Evolutionary conservation across 495 filamentous ascomycete genomes (phyloP), one percentile per base, ranked within the genome.

Genomic region (Penicillium simplicissimum): DNA sequence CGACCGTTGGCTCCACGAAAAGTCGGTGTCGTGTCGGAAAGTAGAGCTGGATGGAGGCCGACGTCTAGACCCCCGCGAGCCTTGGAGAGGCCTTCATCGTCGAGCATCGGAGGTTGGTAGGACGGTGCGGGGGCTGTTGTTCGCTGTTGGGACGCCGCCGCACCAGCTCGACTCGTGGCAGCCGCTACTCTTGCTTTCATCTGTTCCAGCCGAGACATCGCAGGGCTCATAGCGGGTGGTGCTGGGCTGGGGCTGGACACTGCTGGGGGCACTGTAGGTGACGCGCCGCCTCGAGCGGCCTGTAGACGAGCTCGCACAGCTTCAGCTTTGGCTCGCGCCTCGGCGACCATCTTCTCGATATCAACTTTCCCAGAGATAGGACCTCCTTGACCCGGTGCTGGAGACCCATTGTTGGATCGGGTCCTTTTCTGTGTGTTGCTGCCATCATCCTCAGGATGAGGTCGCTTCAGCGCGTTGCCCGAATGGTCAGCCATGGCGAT

Each of bases 121-220:
- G 71, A 63, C 5, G 75, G 74, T 35, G 77, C 62, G 57, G 76
- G 67, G 52, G 74, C 68, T 63, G 59, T 60, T 7, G 74, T 61
- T 68, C 76, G 74, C 69, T 74, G 76, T 52, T 71, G 79, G 38
- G 70, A 65, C 60, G 73, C 31, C 19, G 51, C 60, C 55, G 72
- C 79, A 77, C 62, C 82, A 77, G 71, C 85, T 85, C 74, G 81
- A 47, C 82, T 82, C 17, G 91, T 88, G 51, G 90, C 88, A 48
- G 90, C 89, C 40, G 89, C 89, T 11, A 96, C 88, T 71, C 90
- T 83, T 4, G 92, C 92, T 73, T 90, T 96, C 78, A 97, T 86
- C 74, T 80, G 87, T 81, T 78, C 87, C 51, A 75, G 78, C 62
- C 69, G 78, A 25, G 82, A 83, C 74, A 80, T 78, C 4, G 75